These are phyloP conservation scores for Calonectria fujianensis DNA, from an alignment of 2,329 filamentous ascomycete species.

Conservation along the genomic window DNA sequence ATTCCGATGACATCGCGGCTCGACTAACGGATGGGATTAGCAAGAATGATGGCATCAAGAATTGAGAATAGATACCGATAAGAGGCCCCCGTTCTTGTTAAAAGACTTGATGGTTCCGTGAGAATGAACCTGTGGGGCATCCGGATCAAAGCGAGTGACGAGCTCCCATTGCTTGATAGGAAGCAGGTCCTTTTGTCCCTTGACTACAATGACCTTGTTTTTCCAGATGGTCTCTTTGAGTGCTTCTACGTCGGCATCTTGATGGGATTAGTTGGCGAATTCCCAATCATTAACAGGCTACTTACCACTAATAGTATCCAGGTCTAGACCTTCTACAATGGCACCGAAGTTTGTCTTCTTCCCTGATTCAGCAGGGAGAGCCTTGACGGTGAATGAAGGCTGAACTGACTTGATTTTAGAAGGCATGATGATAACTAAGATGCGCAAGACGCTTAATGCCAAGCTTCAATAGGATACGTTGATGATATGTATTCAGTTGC, in stretches of 20 bases:
- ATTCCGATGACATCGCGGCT: constrained; percentile 15
- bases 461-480: not conserved
- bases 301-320: not conserved
- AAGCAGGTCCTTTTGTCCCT: not conserved
- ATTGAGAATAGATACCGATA: not conserved
- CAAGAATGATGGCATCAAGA: too few species aligned
- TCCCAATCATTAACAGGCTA: too few species aligned
- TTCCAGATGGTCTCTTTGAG: constrained; percentile 7
- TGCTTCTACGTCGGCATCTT: constrained; percentile 3
- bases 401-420: not conserved
- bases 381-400: constrained; percentile 1
- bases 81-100: not conserved
- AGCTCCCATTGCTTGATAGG: constrained; percentile 13
- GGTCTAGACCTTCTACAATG: not conserved
- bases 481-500: not conserved
- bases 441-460: not conserved
- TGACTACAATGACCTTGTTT: not conserved
- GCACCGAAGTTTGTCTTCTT: constrained; percentile 10
- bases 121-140: constrained; percentile 11
- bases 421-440: not conserved
- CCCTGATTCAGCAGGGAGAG: not conserved
- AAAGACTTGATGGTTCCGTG: constrained; percentile 11
- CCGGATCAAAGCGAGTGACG: constrained; percentile 14
- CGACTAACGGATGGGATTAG: not conserved
- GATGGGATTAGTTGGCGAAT: not conserved